These are phyloP conservation scores for Trichomonascaceae sp. DNA, from an alignment of 1,139 yeast genomes.

Conservation along the genomic window DNA sequence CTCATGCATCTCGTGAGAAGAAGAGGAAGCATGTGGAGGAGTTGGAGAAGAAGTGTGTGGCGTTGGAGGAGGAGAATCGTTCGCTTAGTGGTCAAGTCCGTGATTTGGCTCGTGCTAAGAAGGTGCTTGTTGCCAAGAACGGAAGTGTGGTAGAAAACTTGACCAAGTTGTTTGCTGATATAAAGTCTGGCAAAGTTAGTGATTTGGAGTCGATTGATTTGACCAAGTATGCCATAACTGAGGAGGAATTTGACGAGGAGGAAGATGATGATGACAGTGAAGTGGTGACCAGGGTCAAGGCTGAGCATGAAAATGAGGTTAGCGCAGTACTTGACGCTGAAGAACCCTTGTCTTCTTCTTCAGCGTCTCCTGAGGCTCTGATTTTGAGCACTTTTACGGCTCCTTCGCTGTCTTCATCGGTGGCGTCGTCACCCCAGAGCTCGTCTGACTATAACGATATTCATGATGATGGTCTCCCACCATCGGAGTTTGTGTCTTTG, in stretches of 20 bases:
- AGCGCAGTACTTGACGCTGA: not conserved
- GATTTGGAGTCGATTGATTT: slow-evolving; percentile 6
- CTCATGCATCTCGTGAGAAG: slow-evolving; percentile 95
- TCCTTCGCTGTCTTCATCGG: slow-evolving; percentile 27
- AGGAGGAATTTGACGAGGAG: slow-evolving; percentile 5
- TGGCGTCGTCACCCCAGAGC: slow-evolving; percentile 22
- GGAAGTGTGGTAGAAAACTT: not conserved
- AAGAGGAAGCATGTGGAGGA: slow-evolving; percentile 88
- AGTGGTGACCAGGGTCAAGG: not conserved
- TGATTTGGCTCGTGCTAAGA: slow-evolving; percentile 1
- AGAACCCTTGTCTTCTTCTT: not conserved
- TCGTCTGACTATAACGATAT: slow-evolving; percentile 9
- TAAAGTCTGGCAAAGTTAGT: slow-evolving; percentile 3
- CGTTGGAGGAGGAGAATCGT: slow-evolving; percentile 27
- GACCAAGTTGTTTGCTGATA: slow-evolving; percentile 5
- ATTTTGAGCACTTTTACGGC: slow-evolving; percentile 20
- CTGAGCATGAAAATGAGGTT: slow-evolving; percentile 11
- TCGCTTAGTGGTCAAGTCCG: slow-evolving; percentile 17
- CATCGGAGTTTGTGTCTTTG: slow-evolving; percentile 9
- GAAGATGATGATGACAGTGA: not conserved
- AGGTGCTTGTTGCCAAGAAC: not conserved
- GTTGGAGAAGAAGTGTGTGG: slow-evolving; percentile 49
- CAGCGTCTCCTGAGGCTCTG: slow-evolving; percentile 22
- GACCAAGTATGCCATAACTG: not conserved
- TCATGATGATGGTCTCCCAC: slow-evolving; percentile 2